Conservation (phyloP, 2,329 filamentous ascomycete genomes). For the Onygenales sp. region DNA sequence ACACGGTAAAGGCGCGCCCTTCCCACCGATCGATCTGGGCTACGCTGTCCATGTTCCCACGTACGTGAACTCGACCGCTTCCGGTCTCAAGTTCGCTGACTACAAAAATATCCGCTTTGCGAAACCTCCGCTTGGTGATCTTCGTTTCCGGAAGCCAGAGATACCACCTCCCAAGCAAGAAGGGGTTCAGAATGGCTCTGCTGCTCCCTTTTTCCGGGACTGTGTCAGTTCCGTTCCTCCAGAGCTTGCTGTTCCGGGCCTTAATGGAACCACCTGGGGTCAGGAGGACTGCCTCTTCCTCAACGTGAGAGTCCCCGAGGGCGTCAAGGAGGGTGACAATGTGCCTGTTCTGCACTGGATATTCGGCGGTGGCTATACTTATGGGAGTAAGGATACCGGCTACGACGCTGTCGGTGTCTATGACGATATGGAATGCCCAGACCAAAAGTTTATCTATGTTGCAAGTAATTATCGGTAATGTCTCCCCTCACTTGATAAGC, state of each 20-base stretch:
- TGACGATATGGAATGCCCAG: neutral
- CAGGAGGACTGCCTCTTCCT: conserved; percentile 10
- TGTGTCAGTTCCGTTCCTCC: conserved; percentile 5
- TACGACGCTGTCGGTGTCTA: neutral
- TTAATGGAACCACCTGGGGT: conserved; percentile 6
- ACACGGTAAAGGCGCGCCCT: neutral
- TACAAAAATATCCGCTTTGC: conserved; percentile 11
- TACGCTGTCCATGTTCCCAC: conserved; percentile 4
- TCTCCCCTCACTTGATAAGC: neutral
- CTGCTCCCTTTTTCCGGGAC: neutral
- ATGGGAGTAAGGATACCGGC: conserved; percentile 5
- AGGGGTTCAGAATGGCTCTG: conserved; percentile 3
- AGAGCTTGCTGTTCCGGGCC: neutral
- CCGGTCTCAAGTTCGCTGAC: conserved; percentile 1
- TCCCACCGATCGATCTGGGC: conserved; percentile 1
- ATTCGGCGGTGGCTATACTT: conserved; percentile 5
- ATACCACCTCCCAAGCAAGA: neutral
- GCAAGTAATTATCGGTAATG: conserved; percentile 8
- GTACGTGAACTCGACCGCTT: neutral
- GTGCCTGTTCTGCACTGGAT: conserved; percentile 10
- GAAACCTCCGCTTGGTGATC: conserved; percentile 2
- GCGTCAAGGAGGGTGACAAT: conserved; percentile 3
- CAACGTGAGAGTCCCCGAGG: conserved; percentile 7
- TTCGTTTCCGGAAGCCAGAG: conserved; percentile 4
- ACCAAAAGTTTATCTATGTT: conserved; percentile 7